phyloP scores from a whole-genome alignment of 2,329 filamentous ascomycete genomes.

The Falciphora oryzae region DNA sequence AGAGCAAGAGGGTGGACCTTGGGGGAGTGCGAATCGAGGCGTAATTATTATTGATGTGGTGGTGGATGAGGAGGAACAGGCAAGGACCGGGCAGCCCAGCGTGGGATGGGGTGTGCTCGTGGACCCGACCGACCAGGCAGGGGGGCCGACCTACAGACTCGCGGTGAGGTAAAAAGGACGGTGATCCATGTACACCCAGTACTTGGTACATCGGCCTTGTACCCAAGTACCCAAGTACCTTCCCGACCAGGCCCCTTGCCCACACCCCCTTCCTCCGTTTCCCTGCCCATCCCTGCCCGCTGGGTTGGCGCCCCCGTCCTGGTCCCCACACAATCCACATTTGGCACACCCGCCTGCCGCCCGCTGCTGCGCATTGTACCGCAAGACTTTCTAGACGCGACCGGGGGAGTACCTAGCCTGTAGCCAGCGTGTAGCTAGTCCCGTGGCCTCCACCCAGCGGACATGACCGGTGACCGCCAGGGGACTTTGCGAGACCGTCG shows the following conservation, averaged over 20 bases:
- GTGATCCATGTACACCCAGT: constrained; percentile 1
- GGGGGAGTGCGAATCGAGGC: constrained; percentile 21
- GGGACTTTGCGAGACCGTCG: not conserved
- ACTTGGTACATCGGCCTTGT: constrained; percentile 2
- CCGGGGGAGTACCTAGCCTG: not conserved
- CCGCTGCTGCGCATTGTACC: not conserved
- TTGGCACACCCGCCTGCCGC: not conserved
- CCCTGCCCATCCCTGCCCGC: not conserved
- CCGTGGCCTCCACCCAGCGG: not conserved
- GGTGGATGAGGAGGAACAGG: constrained; percentile 14
- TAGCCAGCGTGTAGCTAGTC: not conserved
- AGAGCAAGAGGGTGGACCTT: constrained; percentile 12
- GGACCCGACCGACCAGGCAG: constrained; percentile 11
- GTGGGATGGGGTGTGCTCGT: constrained; percentile 18
- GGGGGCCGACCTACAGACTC: constrained; percentile 14
- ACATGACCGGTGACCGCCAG: not conserved
- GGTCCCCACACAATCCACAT: not conserved
- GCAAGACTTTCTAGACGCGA: not conserved
- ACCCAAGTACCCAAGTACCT: not conserved
- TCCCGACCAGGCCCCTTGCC: not conserved
- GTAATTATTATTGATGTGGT: constrained; percentile 21
- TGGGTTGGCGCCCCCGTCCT: not conserved
- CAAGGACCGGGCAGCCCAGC: constrained; percentile 13
- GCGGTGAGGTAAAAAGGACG: constrained; percentile 18
- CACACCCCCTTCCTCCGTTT: not conserved